These are phyloP conservation scores for Tylopilus subfusipes DNA, from an alignment of 768 basidiomycete genomes.

Conservation along the genomic window DNA sequence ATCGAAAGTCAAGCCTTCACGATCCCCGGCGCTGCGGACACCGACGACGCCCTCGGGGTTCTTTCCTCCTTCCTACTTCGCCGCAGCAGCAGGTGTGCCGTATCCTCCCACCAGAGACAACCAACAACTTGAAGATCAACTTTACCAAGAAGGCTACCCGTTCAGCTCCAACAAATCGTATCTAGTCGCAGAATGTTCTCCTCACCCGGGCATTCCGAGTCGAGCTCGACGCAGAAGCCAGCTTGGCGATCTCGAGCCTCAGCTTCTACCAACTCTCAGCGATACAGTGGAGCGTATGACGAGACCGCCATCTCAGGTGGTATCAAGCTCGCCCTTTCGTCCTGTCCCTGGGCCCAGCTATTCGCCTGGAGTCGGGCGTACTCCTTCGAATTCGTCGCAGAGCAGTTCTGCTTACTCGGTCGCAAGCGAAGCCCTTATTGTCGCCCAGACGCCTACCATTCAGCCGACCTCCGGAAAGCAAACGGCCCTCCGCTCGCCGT, in stretches of 20 bases:
- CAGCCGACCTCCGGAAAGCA: constrained; percentile 4
- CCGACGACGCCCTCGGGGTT: constrained; percentile 37
- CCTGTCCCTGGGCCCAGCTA: not conserved
- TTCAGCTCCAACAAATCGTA: constrained; percentile 18
- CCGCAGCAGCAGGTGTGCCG: constrained; percentile 43
- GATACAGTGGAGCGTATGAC: constrained; percentile 79
- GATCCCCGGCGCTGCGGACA: constrained; percentile 38
- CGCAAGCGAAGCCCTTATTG: not conserved
- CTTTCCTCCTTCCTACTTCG: constrained; percentile 55
- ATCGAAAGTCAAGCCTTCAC: constrained; percentile 35
- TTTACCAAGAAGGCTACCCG: constrained; percentile 1
- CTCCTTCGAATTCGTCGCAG: constrained; percentile 20
- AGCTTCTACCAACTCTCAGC: constrained; percentile 64
- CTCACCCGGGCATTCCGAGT: constrained; percentile 1
- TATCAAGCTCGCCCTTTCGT: constrained; percentile 8
- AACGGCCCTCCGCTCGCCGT: constrained; percentile 6
- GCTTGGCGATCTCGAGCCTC: constrained; percentile 53
- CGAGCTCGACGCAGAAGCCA: constrained; percentile 36
- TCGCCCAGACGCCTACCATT: not conserved
- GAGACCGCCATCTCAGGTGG: constrained; percentile 39
- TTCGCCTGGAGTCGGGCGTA: constrained; percentile 10
- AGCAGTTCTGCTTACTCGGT: constrained; percentile 14
- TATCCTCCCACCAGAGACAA: constrained; percentile 17
- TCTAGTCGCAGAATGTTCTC: constrained; percentile 3
- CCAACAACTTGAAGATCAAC: constrained; percentile 4